Evolutionary conservation across 1,139 yeast genomes (phyloP).

Genomic region (Yamadazyma kanchanaburiensis): DNA sequence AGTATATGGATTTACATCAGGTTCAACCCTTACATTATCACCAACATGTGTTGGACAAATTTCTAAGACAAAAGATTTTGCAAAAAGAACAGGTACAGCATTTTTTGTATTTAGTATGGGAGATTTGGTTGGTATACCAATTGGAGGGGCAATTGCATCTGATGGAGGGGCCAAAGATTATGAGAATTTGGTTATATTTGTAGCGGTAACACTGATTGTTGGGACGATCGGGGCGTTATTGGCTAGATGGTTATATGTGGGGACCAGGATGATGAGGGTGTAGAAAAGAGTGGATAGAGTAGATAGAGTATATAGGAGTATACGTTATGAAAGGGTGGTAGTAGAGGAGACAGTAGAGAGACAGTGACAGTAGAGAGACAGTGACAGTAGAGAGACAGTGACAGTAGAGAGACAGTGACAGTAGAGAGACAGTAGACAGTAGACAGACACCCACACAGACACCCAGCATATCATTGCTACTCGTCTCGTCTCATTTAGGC

Average conservation of each 20-base stretch:
- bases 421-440: too few species aligned
- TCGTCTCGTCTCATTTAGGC: too few species aligned
- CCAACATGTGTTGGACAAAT: slow-evolving; percentile 56
- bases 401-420: too few species aligned
- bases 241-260: slow-evolving; percentile 25
- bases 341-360: too few species aligned
- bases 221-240: slow-evolving; percentile 24
- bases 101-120: slow-evolving; percentile 31
- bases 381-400: too few species aligned
- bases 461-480: too few species aligned
- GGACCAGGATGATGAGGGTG: slow-evolving; percentile 11
- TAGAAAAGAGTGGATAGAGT: background rate
- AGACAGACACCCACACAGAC: too few species aligned
- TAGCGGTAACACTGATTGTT: slow-evolving; percentile 20
- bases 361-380: too few species aligned
- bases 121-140: slow-evolving; percentile 32
- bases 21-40: slow-evolving; percentile 29
- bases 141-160: slow-evolving; percentile 33
- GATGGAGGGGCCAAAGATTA: slow-evolving; percentile 15
- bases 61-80: slow-evolving; percentile 50
- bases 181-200: slow-evolving; percentile 27
- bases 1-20: slow-evolving; percentile 28
- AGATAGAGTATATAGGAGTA: background rate
- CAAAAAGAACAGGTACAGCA: slow-evolving; percentile 28
- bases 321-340: too few species aligned